A percentile compares a stretch with the other conserved stretches of the same genome.
Conservation (phyloP, 768 basidiomycete genomes). For the Phanerochaete sordida region DNA sequence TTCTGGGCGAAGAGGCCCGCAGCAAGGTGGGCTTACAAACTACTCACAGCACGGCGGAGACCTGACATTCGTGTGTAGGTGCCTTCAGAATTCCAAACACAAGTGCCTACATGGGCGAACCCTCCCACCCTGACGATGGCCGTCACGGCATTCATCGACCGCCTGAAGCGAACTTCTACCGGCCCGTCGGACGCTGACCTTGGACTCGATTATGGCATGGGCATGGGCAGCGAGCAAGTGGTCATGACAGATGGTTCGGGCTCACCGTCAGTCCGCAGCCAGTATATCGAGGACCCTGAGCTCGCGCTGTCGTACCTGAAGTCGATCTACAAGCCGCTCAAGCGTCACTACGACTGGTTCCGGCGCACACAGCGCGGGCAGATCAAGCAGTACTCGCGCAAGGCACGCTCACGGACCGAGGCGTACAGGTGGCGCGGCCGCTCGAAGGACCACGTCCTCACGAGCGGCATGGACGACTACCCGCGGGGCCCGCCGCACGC, state of each 20-base stretch:
- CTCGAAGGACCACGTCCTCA: slow-evolving; percentile 81
- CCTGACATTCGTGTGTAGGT: slow-evolving; percentile 44
- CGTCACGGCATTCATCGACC: slow-evolving; percentile 83
- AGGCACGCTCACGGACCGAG: slow-evolving; percentile 82
- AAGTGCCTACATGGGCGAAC: slow-evolving; percentile 93
- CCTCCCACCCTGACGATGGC: slow-evolving; percentile 95
- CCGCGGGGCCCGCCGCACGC: slow-evolving; percentile 85
- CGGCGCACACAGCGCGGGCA: slow-evolving; percentile 90
- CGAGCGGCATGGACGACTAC: slow-evolving; percentile 96
- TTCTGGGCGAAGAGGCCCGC: slow-evolving; percentile 93
- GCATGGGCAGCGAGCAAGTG: slow-evolving; percentile 35
- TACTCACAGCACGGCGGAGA: neutral
- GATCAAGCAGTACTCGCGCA: slow-evolving; percentile 84
- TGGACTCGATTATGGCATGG: slow-evolving; percentile 51
- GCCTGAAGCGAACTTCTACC: slow-evolving; percentile 44
- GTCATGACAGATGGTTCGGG: slow-evolving; percentile 34
- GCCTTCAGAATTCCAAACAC: slow-evolving; percentile 85
- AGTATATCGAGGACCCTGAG: slow-evolving; percentile 54
- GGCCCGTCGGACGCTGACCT: slow-evolving; percentile 60
- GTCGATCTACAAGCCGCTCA: slow-evolving; percentile 79
- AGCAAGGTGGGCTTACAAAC: slow-evolving; percentile 58
- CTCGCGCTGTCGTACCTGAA: slow-evolving; percentile 66
- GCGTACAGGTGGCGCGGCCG: slow-evolving; percentile 95
- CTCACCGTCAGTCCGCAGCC: slow-evolving; percentile 29
- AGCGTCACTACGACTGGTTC: slow-evolving; percentile 96